Conservation (phyloP, 177 flowering plant genomes). For the Vitis hybrid region DNA sequence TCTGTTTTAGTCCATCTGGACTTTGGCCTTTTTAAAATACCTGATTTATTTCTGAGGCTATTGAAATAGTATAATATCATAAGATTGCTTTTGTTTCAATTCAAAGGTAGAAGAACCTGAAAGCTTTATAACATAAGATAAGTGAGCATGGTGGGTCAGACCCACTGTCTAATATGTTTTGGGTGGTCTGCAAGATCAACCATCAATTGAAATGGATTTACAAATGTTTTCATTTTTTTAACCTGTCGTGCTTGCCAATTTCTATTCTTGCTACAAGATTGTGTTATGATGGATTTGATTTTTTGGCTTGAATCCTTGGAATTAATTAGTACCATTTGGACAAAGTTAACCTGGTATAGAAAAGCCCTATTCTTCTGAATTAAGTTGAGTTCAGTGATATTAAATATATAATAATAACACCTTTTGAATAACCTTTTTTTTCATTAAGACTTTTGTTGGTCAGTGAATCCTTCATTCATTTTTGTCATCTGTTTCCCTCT, state of each 20-base stretch:
- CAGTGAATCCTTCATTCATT: neutral
- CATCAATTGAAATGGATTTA: too few species aligned
- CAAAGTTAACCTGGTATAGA: neutral
- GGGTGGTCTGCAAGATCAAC: too few species aligned
- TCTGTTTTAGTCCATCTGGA: too few species aligned
- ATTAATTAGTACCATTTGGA: neutral
- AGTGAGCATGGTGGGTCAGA: too few species aligned
- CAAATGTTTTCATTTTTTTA: too few species aligned
- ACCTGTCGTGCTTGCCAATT: neutral
- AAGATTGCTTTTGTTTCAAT: too few species aligned
- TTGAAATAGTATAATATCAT: too few species aligned
- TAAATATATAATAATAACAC: neutral
- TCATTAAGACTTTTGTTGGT: neutral
- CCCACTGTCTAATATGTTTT: too few species aligned
- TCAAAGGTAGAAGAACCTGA: too few species aligned
- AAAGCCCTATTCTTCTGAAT: neutral
- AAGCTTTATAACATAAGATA: too few species aligned
- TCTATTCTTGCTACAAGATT: neutral
- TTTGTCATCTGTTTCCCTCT: neutral
- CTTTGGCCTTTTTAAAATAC: too few species aligned
- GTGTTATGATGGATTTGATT: neutral
- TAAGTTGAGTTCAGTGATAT: neutral
- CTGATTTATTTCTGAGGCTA: too few species aligned
- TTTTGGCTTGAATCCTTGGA: neutral
- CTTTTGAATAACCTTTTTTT: neutral